These are phyloP conservation scores for Hypholoma fasciculare DNA, from an alignment of 768 basidiomycete genomes.

Conservation along the genomic window DNA sequence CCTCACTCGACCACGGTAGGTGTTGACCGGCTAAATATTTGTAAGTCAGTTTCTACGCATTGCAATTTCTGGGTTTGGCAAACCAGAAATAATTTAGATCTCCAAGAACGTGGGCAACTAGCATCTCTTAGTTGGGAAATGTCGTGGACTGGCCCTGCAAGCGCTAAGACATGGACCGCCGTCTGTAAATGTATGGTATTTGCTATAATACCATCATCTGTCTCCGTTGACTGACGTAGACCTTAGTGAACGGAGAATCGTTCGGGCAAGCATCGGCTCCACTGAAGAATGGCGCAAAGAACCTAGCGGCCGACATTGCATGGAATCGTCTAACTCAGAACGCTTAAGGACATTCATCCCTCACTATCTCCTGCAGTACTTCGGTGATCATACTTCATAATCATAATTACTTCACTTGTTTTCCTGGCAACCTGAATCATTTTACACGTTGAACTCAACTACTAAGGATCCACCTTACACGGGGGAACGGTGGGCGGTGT, in stretches of 20 bases:
- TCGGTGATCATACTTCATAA: background rate
- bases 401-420: constrained; percentile 3
- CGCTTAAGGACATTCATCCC: background rate
- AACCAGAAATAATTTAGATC: constrained; percentile 35
- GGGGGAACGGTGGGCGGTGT: background rate
- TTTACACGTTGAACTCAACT: background rate
- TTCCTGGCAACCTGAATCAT: constrained; percentile 1
- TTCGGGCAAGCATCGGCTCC: constrained; percentile 49
- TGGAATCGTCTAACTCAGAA: constrained; percentile 33
- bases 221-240: constrained; percentile 8
- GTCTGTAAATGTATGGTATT: constrained; percentile 54
- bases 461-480: background rate
- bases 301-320: constrained; percentile 47
- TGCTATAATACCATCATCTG: constrained; percentile 11
- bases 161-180: constrained; percentile 53
- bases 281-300: constrained; percentile 51
- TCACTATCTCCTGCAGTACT: background rate
- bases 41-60: constrained; percentile 21
- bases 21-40: constrained; percentile 37
- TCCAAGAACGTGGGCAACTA: constrained; percentile 46
- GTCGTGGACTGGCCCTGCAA: constrained; percentile 38
- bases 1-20: constrained; percentile 14
- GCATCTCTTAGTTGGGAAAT: constrained; percentile 58
- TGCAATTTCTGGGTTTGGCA: background rate
- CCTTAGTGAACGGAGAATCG: constrained; percentile 49